Conservation (phyloP, 1,284 basidiomycete genomes). For the Leccinum angustisporum region DNA sequence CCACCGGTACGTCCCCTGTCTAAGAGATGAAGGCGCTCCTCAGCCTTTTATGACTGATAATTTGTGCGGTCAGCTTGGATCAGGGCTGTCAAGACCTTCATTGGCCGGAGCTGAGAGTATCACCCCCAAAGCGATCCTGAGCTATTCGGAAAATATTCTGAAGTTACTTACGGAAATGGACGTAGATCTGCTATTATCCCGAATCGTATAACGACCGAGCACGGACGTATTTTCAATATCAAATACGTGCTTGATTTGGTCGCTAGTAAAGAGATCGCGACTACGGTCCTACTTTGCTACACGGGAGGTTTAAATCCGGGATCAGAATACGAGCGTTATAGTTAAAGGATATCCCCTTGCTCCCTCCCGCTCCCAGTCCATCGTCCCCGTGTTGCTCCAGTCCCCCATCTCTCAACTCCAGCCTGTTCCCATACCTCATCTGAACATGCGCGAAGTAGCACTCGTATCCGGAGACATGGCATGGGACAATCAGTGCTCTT, state of each 20-base stretch:
- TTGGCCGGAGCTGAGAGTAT: conserved; percentile 23
- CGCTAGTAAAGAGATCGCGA: conserved; percentile 24
- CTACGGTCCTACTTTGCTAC: conserved; percentile 29
- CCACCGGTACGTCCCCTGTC: too few relatives aligned
- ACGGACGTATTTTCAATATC: conserved; percentile 36
- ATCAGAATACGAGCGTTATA: conserved; percentile 21
- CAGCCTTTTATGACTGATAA: conserved; percentile 5
- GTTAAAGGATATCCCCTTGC: conserved; percentile 21
- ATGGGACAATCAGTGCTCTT: conserved; percentile 48
- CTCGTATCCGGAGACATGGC: conserved; percentile 45
- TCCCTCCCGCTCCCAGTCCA: conserved; percentile 11
- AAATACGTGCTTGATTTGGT: conserved; percentile 36
- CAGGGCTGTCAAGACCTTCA: conserved; percentile 22
- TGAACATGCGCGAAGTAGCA: conserved; percentile 55
- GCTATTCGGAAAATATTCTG: conserved; percentile 17
- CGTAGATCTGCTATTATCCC: conserved; percentile 28
- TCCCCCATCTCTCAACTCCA: conserved; percentile 35
- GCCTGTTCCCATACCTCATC: conserved; percentile 52
- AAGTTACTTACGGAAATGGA: conserved; percentile 26
- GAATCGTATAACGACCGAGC: conserved; percentile 31
- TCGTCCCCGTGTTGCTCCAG: conserved; percentile 15
- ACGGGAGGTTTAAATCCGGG: conserved; percentile 34
- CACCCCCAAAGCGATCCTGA: conserved; percentile 17
- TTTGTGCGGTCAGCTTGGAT: conserved; percentile 14
- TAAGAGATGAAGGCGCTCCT: too few relatives aligned